Base-by-base conservation (phyloP, 257 asterid genomes). In the Striga asiatica region DNA sequence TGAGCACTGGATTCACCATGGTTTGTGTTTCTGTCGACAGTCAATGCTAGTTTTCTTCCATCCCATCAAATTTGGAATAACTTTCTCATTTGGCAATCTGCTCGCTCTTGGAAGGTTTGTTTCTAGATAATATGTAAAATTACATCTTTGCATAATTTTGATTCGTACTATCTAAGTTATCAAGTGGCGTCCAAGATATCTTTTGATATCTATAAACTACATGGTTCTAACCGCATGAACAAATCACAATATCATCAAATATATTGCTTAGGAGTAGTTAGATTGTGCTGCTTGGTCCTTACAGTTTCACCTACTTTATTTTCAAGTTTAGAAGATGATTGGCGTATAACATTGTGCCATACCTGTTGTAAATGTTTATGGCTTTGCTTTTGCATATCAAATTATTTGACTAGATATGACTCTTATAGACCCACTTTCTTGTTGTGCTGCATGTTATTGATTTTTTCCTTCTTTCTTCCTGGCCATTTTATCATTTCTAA, bases 71-170 rank as follows among this genome's bases (percentile, higher is more conserved):
- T 91, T 91, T 68, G 98, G 98, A 62, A 71, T 91, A 50, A 84
- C 97, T 43, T 91, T 91, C 75, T 87, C 98, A 49, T 82, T 91
- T 18, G 98, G 98, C 73, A 91, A 91, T 72, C 61, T 91, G 79
- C 98, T 91, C 52, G 98, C 98, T 38, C 89, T 91, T 60, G 98
- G 98, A 79, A 87, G 98, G 98, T 91, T 68, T 25, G 82, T 61
- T 54, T 51, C 38, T 20, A 14, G 28, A 56, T 56, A 17, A 38
- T 50, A 45, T 50, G 22, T 28, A 25, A 14, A 49, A 23, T 17
- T 57, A 9, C 62, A 24, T 47, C 51, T 24, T 70, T 42, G 45
- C 38, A 37, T 35, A 18, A 19, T 48, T 58, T 28, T 46, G 5
- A 27, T 58, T 28, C 37, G 35, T 8, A 21, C 14, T 52, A n/a